Evolutionary conservation across 768 basidiomycete species (phyloP).

Genomic region (Russula emetica): DNA sequence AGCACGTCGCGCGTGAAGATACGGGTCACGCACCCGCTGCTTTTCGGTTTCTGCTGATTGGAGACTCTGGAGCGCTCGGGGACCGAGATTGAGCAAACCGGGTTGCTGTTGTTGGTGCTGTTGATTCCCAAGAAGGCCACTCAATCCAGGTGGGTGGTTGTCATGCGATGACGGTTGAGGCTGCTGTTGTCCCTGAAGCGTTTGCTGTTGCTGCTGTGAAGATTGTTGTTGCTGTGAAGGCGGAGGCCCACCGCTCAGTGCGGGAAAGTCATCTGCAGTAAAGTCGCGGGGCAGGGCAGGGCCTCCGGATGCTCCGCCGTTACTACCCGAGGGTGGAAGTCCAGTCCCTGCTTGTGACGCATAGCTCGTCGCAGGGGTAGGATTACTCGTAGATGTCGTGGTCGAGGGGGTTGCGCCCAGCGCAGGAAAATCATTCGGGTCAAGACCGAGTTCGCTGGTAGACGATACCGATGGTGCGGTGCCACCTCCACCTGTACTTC

Average conservation of each 20-base stretch:
- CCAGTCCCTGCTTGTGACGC: conserved; percentile 76
- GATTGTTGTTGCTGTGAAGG: conserved; percentile 38
- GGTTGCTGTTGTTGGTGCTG: conserved; percentile 68
- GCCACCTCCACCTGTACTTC: conserved; percentile 29
- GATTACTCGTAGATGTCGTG: conserved; percentile 37
- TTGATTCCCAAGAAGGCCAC: conserved; percentile 52
- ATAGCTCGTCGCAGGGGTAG: conserved; percentile 57
- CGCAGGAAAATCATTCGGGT: conserved; percentile 86
- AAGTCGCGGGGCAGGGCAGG: conserved; percentile 56
- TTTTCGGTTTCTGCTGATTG: conserved; percentile 67
- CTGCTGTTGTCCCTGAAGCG: conserved; percentile 26
- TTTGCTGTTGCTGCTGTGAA: conserved; percentile 31
- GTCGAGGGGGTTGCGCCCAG: conserved; percentile 59
- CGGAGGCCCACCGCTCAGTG: conserved; percentile 64
- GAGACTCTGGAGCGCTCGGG: conserved; percentile 39
- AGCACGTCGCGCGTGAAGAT: conserved; percentile 18
- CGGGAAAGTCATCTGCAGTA: conserved; percentile 87
- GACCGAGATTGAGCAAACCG: conserved; percentile 58
- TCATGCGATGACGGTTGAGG: conserved; percentile 35
- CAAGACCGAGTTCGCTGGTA: conserved; percentile 70
- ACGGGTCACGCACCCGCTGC: conserved; percentile 50
- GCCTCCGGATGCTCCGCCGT: conserved; percentile 34
- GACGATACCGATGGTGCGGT: conserved; percentile 60
- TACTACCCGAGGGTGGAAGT: conserved; percentile 43
- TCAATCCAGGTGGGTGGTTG: conserved; percentile 70